A percentile compares a stretch with the other conserved stretches of the same genome.
Evolutionary conservation across 352 stramenopile genomes (phyloP).

Genomic region (Phytophthora hibernalis): DNA sequence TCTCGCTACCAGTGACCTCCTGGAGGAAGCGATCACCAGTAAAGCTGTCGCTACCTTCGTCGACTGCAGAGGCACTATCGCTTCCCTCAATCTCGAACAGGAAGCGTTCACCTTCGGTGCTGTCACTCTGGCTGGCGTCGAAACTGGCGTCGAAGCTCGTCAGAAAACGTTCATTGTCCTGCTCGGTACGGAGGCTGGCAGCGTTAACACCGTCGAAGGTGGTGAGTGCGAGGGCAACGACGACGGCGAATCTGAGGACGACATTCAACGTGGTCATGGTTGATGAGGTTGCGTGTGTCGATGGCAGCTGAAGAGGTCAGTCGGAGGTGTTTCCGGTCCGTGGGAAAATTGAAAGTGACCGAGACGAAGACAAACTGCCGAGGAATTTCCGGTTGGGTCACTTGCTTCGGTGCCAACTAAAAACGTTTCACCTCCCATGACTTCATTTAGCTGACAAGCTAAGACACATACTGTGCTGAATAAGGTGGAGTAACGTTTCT

Average conservation of each 20-base stretch:
- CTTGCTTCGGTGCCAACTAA: too few relatives aligned
- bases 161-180: conserved; percentile 12
- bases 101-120: conserved; percentile 10
- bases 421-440: too few relatives aligned
- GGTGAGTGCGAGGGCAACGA: conserved; percentile 14
- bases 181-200: conserved; percentile 16
- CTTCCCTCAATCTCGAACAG: conserved; percentile 15
- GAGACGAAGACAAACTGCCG: too few relatives aligned
- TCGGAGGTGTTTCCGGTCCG: conserved; percentile 1
- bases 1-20: background rate
- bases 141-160: conserved; percentile 20
- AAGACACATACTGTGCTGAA: too few relatives aligned
- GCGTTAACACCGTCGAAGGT: conserved; percentile 18
- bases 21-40: background rate
- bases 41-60: conserved; percentile 5
- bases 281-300: background rate
- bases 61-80: background rate
- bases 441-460: too few relatives aligned
- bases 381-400: too few relatives aligned
- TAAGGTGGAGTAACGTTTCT: too few relatives aligned
- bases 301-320: background rate
- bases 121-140: conserved; percentile 4
- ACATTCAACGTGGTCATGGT: conserved; percentile 35
- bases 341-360: conserved; percentile 30
- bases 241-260: conserved; percentile 27